These are phyloP conservation scores for Hymenotorrendiella dingleyae DNA, from an alignment of 2,329 filamentous ascomycete genomes.

Conservation along the genomic window DNA sequence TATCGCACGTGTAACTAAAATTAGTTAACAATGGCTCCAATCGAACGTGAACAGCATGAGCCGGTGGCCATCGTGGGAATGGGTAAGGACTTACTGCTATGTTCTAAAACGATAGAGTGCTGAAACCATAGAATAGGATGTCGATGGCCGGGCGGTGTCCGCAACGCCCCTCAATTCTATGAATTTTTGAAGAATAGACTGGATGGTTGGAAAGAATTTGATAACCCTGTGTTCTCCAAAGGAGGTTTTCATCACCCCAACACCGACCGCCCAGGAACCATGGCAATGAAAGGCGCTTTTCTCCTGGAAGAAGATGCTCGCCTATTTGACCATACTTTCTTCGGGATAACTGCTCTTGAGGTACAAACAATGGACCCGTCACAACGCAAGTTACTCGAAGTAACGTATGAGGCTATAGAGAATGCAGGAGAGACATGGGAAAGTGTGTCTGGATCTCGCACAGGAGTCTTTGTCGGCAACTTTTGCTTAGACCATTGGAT, in stretches of 20 bases:
- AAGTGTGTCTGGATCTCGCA: constrained; percentile 6
- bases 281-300: constrained; percentile 70
- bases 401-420: constrained; percentile 56
- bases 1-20: no score
- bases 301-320: constrained; percentile 34
- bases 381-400: constrained; percentile 43
- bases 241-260: constrained; percentile 59
- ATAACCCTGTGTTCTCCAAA: constrained; percentile 61
- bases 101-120: no score
- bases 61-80: no score
- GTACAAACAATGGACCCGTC: constrained; percentile 35
- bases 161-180: not conserved
- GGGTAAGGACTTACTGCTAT: no score
- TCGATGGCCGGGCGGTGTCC: not conserved
- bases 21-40: no score
- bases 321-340: constrained; percentile 37
- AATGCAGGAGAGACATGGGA: constrained; percentile 15
- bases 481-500: constrained; percentile 26
- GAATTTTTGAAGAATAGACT: not conserved
- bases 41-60: no score
- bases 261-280: constrained; percentile 58
- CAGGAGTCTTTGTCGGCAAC: constrained; percentile 14
- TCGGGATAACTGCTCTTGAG: constrained; percentile 33
- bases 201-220: not conserved
- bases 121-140: no score